Evolutionary conservation across 768 basidiomycete genomes (phyloP).

Genomic region (Tulasnella sp.): DNA sequence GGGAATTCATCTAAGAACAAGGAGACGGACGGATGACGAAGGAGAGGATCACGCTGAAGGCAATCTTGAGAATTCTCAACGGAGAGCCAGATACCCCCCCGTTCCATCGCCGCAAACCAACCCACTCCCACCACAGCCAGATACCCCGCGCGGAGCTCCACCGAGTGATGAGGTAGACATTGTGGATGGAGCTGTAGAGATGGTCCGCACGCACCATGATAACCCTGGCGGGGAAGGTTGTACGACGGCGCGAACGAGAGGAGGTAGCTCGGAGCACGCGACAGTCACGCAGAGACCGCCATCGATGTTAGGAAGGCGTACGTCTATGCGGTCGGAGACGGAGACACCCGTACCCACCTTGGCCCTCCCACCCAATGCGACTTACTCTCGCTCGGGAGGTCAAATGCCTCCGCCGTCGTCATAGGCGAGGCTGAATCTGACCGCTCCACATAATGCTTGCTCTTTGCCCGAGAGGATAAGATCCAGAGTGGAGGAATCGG

Average conservation of each 20-base stretch:
- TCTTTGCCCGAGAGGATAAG: background rate
- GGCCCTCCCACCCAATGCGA: background rate
- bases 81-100: background rate
- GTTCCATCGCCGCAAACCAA: background rate
- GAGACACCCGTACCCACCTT: background rate
- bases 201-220: background rate
- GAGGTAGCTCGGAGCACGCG: background rate
- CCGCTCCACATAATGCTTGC: background rate
- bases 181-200: background rate
- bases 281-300: background rate
- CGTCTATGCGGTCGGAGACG: background rate
- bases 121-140: background rate
- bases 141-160: background rate
- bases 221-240: background rate
- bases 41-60: background rate
- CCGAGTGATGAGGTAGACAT: background rate
- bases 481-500: constrained; percentile 26
- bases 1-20: background rate
- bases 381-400: constrained; percentile 12
- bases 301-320: background rate
- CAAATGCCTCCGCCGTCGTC: background rate
- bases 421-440: background rate
- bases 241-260: background rate
- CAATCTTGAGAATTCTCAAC: background rate
- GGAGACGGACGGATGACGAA: background rate